phyloP scores from a whole-genome alignment of 2,329 filamentous ascomycete genomes.

The Dactylellina parvicollis region DNA sequence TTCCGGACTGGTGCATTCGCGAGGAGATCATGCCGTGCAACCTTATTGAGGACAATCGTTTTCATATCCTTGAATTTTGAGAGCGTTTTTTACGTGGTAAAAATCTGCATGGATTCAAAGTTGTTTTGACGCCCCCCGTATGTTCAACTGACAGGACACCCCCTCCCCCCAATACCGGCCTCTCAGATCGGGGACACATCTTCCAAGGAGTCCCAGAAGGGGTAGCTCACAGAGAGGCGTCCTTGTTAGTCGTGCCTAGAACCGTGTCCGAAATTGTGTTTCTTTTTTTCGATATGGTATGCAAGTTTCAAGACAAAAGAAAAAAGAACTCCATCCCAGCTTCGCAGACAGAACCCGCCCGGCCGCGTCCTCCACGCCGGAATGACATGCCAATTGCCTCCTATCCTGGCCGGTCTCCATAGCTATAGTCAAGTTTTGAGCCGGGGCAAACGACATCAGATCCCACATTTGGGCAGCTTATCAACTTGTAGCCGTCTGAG shows the following conservation, averaged over 20 bases:
- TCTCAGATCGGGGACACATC: constrained; percentile 14
- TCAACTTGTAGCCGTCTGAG: constrained; percentile 35
- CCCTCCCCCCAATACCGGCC: too few species aligned
- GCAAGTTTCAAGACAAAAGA: constrained; percentile 15
- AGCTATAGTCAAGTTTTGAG: constrained; percentile 10
- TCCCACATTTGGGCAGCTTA: constrained; percentile 41
- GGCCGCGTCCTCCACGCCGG: constrained; percentile 29
- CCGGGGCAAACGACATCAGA: constrained; percentile 5
- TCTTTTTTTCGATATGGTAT: constrained; percentile 22
- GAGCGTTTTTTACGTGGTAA: not conserved
- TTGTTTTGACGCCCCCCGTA: not conserved
- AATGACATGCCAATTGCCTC: constrained; percentile 27
- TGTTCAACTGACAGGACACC: constrained; percentile 1
- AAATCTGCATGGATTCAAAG: not conserved
- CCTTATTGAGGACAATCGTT: not conserved
- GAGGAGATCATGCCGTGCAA: not conserved
- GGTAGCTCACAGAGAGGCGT: constrained; percentile 23
- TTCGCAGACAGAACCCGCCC: constrained; percentile 20
- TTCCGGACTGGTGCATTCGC: constrained; percentile 18
- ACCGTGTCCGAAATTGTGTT: constrained; percentile 2
- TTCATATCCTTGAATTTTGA: not conserved
- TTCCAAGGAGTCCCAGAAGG: constrained; percentile 36
- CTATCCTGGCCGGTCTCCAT: constrained; percentile 10
- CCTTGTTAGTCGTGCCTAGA: constrained; percentile 38
- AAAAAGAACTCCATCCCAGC: constrained; percentile 27